Evolutionary conservation across 2,329 filamentous ascomycete species (phyloP).

Genomic region (Aspergillus arachidicola): DNA sequence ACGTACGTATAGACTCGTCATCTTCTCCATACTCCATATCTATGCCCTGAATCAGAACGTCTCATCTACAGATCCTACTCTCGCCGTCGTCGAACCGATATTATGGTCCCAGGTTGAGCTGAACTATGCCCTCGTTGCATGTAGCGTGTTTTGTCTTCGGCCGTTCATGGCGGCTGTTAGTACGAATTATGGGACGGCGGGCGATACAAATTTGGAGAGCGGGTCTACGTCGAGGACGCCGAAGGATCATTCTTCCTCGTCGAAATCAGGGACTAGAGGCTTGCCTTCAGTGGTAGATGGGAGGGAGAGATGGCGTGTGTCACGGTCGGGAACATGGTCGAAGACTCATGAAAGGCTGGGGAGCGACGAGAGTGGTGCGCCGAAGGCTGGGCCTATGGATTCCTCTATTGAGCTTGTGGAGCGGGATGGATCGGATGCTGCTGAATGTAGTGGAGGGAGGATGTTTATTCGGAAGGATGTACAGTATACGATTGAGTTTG

Average conservation of each 20-base stretch:
- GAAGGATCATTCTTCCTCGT: slow-evolving; percentile 22
- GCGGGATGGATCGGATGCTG: slow-evolving; percentile 4
- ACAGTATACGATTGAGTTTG: slow-evolving; percentile 33
- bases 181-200: slow-evolving; percentile 39
- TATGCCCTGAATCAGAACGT: slow-evolving; percentile 32
- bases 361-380: slow-evolving; percentile 5
- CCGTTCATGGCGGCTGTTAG: slow-evolving; percentile 42
- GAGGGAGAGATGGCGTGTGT: neutral
- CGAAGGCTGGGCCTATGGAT: neutral
- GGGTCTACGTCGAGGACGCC: slow-evolving; percentile 22
- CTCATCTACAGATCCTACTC: slow-evolving; percentile 37
- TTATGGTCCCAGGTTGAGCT: slow-evolving; percentile 42
- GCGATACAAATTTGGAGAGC: slow-evolving; percentile 32
- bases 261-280: slow-evolving; percentile 11
- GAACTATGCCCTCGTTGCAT: slow-evolving; percentile 39
- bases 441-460: slow-evolving; percentile 18
- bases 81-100: slow-evolving; percentile 35
- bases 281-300: slow-evolving; percentile 1
- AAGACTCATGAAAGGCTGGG: neutral
- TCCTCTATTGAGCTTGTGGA: slow-evolving; percentile 19
- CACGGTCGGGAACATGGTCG: neutral
- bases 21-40: slow-evolving; percentile 41
- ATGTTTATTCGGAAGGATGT: slow-evolving; percentile 41
- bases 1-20: slow-evolving; percentile 34
- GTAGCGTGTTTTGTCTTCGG: slow-evolving; percentile 40